Evolutionary conservation across 192 early-diverging fungal genomes (phyloP).

Genomic region (Linnemannia exigua): DNA sequence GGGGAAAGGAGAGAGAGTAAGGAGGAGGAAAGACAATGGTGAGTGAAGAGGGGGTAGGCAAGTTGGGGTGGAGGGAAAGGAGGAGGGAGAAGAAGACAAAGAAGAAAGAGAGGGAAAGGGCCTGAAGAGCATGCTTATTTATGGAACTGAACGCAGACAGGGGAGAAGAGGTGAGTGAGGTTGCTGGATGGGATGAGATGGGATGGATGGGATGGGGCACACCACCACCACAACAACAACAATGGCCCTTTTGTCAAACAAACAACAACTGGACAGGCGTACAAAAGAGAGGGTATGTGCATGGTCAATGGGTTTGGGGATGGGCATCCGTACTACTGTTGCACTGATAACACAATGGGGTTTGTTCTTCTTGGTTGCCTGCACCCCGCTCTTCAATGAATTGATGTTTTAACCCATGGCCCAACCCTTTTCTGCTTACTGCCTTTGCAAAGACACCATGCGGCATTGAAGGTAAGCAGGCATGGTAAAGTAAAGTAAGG

Average conservation of each 20-base stretch:
- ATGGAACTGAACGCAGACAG: no score
- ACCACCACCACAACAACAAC: neutral
- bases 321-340: neutral
- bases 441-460: slow-evolving; percentile 4
- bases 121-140: slow-evolving; percentile 7
- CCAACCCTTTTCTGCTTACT: neutral
- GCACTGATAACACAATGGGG: no score
- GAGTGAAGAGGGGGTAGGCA: neutral
- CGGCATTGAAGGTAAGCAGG: neutral
- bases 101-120: neutral
- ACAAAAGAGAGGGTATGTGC: neutral
- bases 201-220: neutral
- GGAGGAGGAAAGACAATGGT: neutral
- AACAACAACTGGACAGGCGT: neutral
- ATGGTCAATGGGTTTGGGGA: neutral
- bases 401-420: neutral
- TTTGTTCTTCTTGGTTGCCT: neutral
- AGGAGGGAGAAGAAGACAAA: neutral
- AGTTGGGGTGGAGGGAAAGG: neutral
- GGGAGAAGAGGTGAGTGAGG: neutral
- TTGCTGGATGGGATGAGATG: neutral
- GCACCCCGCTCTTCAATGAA: neutral
- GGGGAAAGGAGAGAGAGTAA: neutral
- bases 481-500: no score
- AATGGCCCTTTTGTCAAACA: slow-evolving; percentile 6